Conservation (phyloP, 805 yeast genomes). For the Starmerella powellii region DNA sequence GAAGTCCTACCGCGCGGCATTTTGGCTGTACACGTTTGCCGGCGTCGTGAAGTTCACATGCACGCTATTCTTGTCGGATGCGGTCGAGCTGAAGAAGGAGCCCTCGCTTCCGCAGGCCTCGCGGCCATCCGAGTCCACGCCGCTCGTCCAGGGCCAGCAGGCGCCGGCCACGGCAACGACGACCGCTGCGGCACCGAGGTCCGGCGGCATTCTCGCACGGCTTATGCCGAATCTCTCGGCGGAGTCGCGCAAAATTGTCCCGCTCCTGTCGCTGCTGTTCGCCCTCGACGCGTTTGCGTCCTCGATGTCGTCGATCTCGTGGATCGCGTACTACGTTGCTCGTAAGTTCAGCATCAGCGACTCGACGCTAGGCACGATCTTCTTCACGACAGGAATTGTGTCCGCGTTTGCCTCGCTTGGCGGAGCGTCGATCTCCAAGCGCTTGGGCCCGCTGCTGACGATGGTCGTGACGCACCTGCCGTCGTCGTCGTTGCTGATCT, state of each 20-base stretch:
- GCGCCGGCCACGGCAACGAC: neutral
- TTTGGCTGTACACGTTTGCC: slow-evolving; percentile 42
- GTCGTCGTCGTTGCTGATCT: slow-evolving; percentile 48
- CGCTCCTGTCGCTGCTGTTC: slow-evolving; percentile 33
- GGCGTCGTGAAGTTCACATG: slow-evolving; percentile 39
- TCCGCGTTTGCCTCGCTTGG: slow-evolving; percentile 49
- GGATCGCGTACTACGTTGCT: slow-evolving; percentile 71
- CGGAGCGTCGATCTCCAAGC: slow-evolving; percentile 35
- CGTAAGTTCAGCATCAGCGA: slow-evolving; percentile 43
- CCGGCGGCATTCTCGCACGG: slow-evolving; percentile 1
- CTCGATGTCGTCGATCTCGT: slow-evolving; percentile 70
- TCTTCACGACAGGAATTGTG: slow-evolving; percentile 50
- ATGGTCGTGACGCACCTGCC: slow-evolving; percentile 67
- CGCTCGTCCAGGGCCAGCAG: neutral
- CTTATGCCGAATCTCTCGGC: slow-evolving; percentile 19
- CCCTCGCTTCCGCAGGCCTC: neutral
- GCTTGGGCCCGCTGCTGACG: slow-evolving; percentile 65
- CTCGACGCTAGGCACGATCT: slow-evolving; percentile 50
- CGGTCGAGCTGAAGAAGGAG: slow-evolving; percentile 8
- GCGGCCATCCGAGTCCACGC: slow-evolving; percentile 1
- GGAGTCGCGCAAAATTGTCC: slow-evolving; percentile 23
- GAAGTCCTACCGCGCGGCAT: slow-evolving; percentile 41
- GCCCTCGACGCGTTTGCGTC: slow-evolving; percentile 75
- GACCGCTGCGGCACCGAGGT: neutral
- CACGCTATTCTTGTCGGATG: slow-evolving; percentile 34